Evolutionary conservation across 2,329 filamentous ascomycete species (phyloP), one percentile per base, ranked within the genome.

Genomic region (Neoarthrinium moseri): DNA sequence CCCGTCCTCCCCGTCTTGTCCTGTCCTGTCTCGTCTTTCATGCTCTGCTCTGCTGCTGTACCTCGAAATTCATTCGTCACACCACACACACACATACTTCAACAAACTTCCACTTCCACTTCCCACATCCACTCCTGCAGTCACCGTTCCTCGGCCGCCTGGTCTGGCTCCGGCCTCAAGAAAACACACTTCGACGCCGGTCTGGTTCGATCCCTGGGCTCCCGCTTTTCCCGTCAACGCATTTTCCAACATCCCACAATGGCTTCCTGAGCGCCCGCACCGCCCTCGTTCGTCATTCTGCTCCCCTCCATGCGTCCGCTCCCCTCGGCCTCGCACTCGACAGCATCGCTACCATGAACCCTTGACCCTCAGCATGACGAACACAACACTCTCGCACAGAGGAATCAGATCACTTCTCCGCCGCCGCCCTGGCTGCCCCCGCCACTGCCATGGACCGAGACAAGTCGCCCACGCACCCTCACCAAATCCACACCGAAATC

Each of bases 401-500:
- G 26, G 29, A 20, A 13, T 33, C 21, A 20, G 11, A 33, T 29
- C 32, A 34, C n/a, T 43, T 21, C 29, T 43, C 42, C 18, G 20
- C 37, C n/a, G 18, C 47, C 55, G 32, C 46, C n/a, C n/a, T n/a
- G n/a, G n/a, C n/a, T n/a, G n/a, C n/a, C n/a, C n/a, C n/a, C n/a
- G n/a, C n/a, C 50, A 47, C 44, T 56, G 53, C 50, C 38, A 65
- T 65, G 63, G 63, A 68, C 54, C 52, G 58, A 46, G 59, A 63
- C 37, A 57, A 58, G 46, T 48, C 51, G 43, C 58, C 54, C 29
- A 55, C 61, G 49, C 59, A 65, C 45, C 64, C 63, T 45, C 66
- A 60, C 29, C 62, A 62, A 37, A 64, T 66, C 51, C 57, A 52
- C 51, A 62, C 66, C 51, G 60, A 66, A 43, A 63, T 64, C 52